Evolutionary conservation across 106 monocot genomes (phyloP).

Genomic region (Chionographis japonica): DNA sequence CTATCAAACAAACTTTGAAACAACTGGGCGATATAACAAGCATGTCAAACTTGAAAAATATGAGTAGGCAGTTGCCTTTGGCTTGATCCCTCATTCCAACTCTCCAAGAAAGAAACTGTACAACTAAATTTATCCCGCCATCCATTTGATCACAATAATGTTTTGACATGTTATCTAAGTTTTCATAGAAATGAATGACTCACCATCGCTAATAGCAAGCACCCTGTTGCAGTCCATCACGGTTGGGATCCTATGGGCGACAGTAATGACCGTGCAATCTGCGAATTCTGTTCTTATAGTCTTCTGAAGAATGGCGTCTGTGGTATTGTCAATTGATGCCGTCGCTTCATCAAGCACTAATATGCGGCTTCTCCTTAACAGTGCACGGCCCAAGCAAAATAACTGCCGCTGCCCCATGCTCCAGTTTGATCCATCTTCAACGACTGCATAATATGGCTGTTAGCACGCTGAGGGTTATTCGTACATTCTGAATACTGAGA

Average conservation of each 20-base stretch:
- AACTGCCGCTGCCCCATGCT: constrained; percentile 92
- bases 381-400: constrained; percentile 85
- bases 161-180: too few species aligned
- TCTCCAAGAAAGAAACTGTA: not conserved
- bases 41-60: too few species aligned
- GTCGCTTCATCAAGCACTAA: constrained; percentile 95
- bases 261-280: constrained; percentile 82
- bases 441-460: constrained; percentile 27
- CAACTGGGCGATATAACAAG: too few species aligned
- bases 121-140: too few species aligned
- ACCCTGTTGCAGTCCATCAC: constrained; percentile 94
- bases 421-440: constrained; percentile 95
- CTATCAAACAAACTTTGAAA: too few species aligned
- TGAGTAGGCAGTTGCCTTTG: too few species aligned
- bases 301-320: constrained; percentile 83
- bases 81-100: too few species aligned
- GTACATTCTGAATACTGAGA: too few species aligned
- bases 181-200: constrained; percentile 1
- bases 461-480: too few species aligned
- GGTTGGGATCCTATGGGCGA: constrained; percentile 94
- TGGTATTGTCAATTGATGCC: constrained; percentile 91
- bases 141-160: too few species aligned
- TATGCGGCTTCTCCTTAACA: constrained; percentile 71
- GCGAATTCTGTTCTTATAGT: constrained; percentile 80
- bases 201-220: constrained; percentile 88